Evolutionary conservation across 2,329 filamentous ascomycete species (phyloP).

Genomic region (Westerdykella ornata): DNA sequence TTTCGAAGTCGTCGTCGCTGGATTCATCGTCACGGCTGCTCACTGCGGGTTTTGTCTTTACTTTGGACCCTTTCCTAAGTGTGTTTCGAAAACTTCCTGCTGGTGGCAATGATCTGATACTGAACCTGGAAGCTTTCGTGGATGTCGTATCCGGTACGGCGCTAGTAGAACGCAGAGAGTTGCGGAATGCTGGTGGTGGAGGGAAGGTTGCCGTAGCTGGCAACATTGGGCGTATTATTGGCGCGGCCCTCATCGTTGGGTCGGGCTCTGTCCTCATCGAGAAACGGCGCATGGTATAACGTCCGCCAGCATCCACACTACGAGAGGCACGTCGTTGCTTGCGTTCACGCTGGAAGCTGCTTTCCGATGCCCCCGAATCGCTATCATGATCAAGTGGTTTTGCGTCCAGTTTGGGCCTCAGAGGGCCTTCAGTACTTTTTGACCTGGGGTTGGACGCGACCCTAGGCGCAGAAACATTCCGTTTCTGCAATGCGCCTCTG

Average conservation of each 20-base stretch:
- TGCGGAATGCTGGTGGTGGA: slow-evolving; percentile 22
- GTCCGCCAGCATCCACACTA: slow-evolving; percentile 36
- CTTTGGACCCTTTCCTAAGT: slow-evolving; percentile 19
- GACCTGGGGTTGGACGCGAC: slow-evolving; percentile 17
- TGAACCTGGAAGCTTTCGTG: slow-evolving; percentile 51
- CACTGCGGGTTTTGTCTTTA: slow-evolving; percentile 20
- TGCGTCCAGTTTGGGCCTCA: slow-evolving; percentile 13
- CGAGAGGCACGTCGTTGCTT: slow-evolving; percentile 40
- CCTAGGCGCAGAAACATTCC: slow-evolving; percentile 28
- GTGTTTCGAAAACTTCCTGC: slow-evolving; percentile 47
- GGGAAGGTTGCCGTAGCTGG: slow-evolving; percentile 22
- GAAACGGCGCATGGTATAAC: slow-evolving; percentile 57
- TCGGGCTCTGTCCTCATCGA: slow-evolving; percentile 57
- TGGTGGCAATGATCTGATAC: slow-evolving; percentile 65
- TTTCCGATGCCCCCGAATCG: slow-evolving; percentile 48
- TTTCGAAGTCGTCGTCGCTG: slow-evolving; percentile 50
- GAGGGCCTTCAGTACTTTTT: slow-evolving; percentile 20
- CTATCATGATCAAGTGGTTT: slow-evolving; percentile 29
- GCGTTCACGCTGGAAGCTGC: slow-evolving; percentile 66
- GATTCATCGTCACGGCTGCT: slow-evolving; percentile 60
- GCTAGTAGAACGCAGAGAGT: slow-evolving; percentile 30
- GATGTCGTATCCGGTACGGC: slow-evolving; percentile 22
- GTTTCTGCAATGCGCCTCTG: slow-evolving; percentile 36
- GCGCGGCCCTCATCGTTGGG: slow-evolving; percentile 33
- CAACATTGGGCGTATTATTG: slow-evolving; percentile 40